These are phyloP conservation scores for Intubia oerlemansii DNA, from an alignment of 2,329 filamentous ascomycete genomes.

Conservation along the genomic window DNA sequence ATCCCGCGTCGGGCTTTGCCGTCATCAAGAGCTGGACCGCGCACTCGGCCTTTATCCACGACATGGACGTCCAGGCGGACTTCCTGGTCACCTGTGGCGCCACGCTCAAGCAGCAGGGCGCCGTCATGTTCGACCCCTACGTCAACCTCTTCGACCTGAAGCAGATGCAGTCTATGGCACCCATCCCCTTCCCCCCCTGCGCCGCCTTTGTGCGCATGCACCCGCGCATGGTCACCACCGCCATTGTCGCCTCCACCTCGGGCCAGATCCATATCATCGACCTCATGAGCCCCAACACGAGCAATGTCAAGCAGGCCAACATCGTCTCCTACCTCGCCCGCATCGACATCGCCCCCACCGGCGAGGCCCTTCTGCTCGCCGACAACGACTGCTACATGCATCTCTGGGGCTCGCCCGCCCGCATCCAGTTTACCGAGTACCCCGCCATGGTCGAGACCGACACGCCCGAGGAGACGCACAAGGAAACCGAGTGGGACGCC, in stretches of 20 bases:
- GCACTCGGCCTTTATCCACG: conserved; percentile 72
- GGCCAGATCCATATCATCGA: conserved; percentile 94
- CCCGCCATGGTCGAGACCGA: conserved; percentile 60
- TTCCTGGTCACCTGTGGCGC: conserved; percentile 91
- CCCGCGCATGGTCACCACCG: conserved; percentile 83
- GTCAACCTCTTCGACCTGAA: conserved; percentile 94
- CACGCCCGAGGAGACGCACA: conserved; percentile 29
- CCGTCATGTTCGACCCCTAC: conserved; percentile 70
- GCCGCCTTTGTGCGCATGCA: conserved; percentile 94
- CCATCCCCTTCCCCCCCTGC: conserved; percentile 79
- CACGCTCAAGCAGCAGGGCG: conserved; percentile 57
- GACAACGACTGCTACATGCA: conserved; percentile 63
- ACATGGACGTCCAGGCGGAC: conserved; percentile 94
- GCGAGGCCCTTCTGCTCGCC: conserved; percentile 63
- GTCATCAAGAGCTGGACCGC: conserved; percentile 79
- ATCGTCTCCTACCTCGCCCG: conserved; percentile 53
- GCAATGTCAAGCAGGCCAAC: conserved; percentile 67
- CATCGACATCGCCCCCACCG: conserved; percentile 72
- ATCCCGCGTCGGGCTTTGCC: conserved; percentile 53
- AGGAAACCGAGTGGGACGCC: conserved; percentile 8
- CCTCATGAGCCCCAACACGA: conserved; percentile 78
- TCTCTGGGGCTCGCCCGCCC: conserved; percentile 72
- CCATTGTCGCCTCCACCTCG: conserved; percentile 76
- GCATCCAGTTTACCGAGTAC: conserved; percentile 72
- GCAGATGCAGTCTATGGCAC: conserved; percentile 67